phyloP scores from a whole-genome alignment of 106 monocot species.

The Cymbidium sinense region DNA sequence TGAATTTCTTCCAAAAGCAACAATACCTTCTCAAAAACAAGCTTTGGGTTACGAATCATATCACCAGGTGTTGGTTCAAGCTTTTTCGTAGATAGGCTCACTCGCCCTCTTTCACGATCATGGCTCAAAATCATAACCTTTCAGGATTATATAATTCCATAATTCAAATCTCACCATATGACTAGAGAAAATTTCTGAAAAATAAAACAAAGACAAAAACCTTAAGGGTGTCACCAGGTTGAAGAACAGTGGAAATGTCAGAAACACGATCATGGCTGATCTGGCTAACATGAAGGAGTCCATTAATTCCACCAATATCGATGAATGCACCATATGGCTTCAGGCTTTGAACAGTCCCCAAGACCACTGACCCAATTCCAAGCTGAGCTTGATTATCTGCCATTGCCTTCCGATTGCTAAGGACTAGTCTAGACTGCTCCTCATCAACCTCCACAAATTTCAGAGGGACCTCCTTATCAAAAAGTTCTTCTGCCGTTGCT shows the following conservation, averaged over 20 bases:
- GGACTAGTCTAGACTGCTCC: conserved; percentile 85
- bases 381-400: conserved; percentile 88
- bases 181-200: not conserved
- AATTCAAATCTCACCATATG: not conserved
- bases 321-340: conserved; percentile 97
- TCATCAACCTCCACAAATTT: conserved; percentile 92
- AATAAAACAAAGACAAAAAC: conserved; percentile 18
- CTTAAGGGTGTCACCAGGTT: conserved; percentile 94
- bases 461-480: conserved; percentile 73
- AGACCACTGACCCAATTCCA: conserved; percentile 88
- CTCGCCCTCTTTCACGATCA: conserved; percentile 80
- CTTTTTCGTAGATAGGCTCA: conserved; percentile 95
- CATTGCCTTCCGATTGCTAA: conserved; percentile 94
- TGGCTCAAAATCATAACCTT: conserved; percentile 97
- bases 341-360: conserved; percentile 84
- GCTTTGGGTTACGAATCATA: conserved; percentile 93
- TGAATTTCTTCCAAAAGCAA: not conserved
- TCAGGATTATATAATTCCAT: not conserved
- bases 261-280: conserved; percentile 96
- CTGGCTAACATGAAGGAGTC: conserved; percentile 97
- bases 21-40: conserved; percentile 95
- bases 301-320: conserved; percentile 88
- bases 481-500: conserved; percentile 74
- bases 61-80: conserved; percentile 96
- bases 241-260: conserved; percentile 81